Conservation (phyloP, 73 alveolate species). For the Blepharisma japonicum region DNA sequence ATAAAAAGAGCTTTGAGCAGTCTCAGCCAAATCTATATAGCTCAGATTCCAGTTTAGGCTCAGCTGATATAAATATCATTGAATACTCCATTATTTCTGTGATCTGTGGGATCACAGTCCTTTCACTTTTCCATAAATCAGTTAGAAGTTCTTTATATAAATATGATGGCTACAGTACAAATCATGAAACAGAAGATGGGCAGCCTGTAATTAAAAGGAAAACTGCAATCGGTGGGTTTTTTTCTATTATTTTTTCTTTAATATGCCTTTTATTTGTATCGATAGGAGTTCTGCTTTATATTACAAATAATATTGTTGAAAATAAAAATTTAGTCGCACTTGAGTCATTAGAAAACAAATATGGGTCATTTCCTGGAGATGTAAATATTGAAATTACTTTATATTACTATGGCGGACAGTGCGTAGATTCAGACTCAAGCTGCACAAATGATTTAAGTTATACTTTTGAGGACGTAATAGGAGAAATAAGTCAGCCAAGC, state of each 20-base stretch:
- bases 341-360: neutral
- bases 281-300: neutral
- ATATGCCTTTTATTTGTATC: neutral
- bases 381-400: neutral
- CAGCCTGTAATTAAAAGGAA: neutral
- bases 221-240: slow-evolving; percentile 7
- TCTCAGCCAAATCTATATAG: no score
- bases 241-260: slow-evolving; percentile 1
- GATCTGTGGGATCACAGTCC: no score
- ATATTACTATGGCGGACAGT: neutral
- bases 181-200: no score
- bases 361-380: neutral
- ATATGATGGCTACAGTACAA: no score
- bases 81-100: no score
- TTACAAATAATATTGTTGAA: neutral
- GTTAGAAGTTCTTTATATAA: no score
- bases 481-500: neutral
- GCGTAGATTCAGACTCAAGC: neutral
- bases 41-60: no score
- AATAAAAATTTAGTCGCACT: slow-evolving; percentile 1
- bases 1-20: no score
- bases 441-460: neutral
- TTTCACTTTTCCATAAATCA: no score
- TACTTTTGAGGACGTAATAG: no score
- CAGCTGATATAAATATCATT: no score